phyloP scores from a whole-genome alignment of 2,329 filamentous ascomycete species.

The Pseudogymnoascus sp. region DNA sequence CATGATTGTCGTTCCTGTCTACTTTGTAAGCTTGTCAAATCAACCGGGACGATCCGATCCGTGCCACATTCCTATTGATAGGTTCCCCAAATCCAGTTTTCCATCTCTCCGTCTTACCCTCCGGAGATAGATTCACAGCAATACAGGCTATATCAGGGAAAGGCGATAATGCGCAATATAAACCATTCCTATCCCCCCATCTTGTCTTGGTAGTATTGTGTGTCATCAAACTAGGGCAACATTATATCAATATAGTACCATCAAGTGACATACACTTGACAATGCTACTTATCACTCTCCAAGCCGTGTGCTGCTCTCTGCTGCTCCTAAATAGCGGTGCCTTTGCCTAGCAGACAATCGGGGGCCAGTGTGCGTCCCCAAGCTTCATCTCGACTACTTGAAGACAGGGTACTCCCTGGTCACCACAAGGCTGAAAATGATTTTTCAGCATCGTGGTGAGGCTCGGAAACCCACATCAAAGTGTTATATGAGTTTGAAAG shows the following conservation, averaged over 20 bases:
- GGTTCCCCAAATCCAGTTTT: background rate
- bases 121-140: background rate
- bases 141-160: background rate
- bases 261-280: background rate
- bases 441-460: constrained; percentile 18
- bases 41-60: too few species aligned
- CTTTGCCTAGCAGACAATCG: background rate
- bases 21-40: too few species aligned
- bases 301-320: background rate
- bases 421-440: constrained; percentile 16
- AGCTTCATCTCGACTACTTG: background rate
- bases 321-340: background rate
- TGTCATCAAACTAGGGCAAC: background rate
- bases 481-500: constrained; percentile 16
- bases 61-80: too few species aligned
- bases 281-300: background rate
- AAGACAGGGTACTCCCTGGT: background rate
- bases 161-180: background rate
- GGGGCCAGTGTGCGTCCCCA: background rate
- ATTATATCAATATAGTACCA: background rate
- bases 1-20: too few species aligned
- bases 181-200: background rate
- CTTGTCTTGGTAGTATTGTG: background rate
- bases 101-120: background rate
- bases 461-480: constrained; percentile 21